A percentile compares a stretch with the other conserved stretches of the same genome.
These are phyloP conservation scores for Cucurbita ficifolia DNA, from an alignment of 306 rosid species.

Conservation along the genomic window DNA sequence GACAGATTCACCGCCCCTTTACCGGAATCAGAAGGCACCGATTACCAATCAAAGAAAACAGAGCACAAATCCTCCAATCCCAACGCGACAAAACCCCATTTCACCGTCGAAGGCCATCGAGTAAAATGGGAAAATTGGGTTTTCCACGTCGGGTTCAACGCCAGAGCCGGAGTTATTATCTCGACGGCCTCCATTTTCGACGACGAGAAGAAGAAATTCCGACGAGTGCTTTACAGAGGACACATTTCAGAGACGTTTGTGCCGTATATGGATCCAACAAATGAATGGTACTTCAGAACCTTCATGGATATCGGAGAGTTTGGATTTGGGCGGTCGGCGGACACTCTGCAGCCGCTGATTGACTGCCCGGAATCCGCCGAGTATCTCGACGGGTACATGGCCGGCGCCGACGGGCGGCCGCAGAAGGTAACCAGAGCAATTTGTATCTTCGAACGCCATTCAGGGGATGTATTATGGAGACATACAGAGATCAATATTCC, in stretches of 20 bases:
- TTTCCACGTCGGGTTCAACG: conserved; percentile 70
- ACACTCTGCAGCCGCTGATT: conserved; percentile 36
- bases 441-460: conserved; percentile 54
- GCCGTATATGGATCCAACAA: conserved; percentile 70
- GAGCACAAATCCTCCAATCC: conserved; percentile 9
- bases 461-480: conserved; percentile 64
- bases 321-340: conserved; percentile 77
- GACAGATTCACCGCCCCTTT: conserved; percentile 48
- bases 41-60: conserved; percentile 24
- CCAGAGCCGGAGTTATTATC: conserved; percentile 58
- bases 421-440: conserved; percentile 55
- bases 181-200: conserved; percentile 77
- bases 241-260: conserved; percentile 85
- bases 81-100: conserved; percentile 24
- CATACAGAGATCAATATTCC: conserved; percentile 83
- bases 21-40: conserved; percentile 70
- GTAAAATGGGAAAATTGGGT: conserved; percentile 72
- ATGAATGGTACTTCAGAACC: conserved; percentile 78
- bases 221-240: conserved; percentile 67
- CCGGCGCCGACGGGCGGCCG: conserved; percentile 46
- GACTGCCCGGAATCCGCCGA: conserved; percentile 68
- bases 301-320: conserved; percentile 79
- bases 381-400: conserved; percentile 57
- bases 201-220: conserved; percentile 15
- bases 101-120: conserved; percentile 28